A percentile compares a stretch with the other conserved stretches of the same genome.
phyloP scores from a whole-genome alignment of 2,329 filamentous ascomycete genomes.

The Lasiodiplodia gonubiensis region DNA sequence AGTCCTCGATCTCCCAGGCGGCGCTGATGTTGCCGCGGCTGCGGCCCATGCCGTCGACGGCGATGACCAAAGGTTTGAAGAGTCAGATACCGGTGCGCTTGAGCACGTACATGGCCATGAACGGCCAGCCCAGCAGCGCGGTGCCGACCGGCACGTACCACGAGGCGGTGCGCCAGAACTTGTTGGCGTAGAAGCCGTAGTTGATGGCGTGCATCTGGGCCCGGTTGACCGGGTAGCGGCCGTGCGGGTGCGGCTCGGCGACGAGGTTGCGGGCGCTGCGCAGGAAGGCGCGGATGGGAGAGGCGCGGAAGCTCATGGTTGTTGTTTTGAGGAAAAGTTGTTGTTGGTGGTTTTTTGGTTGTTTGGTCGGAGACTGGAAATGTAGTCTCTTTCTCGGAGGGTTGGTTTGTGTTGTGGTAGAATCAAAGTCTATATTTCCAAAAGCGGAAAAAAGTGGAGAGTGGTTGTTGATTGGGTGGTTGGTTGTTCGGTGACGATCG shows the following conservation, averaged over 20 bases:
- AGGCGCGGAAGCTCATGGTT: slow-evolving; percentile 21
- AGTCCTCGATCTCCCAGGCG: slow-evolving; percentile 12
- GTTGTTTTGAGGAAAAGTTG: background rate
- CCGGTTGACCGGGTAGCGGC: slow-evolving; percentile 38
- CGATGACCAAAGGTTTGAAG: slow-evolving; percentile 24
- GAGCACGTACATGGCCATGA: slow-evolving; percentile 37
- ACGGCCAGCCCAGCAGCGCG: slow-evolving; percentile 42
- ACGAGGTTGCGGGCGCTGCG: slow-evolving; percentile 41
- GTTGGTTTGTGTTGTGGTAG: background rate
- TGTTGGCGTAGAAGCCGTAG: slow-evolving; percentile 33
- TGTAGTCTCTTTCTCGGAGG: background rate
- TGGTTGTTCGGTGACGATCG: background rate
- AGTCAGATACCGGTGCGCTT: slow-evolving; percentile 41
- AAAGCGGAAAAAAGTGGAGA: slow-evolving; percentile 11
- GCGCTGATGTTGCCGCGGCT: background rate
- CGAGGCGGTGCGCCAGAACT: slow-evolving; percentile 35
- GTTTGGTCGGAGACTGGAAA: background rate
- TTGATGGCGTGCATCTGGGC: slow-evolving; percentile 37
- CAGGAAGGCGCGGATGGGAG: slow-evolving; percentile 38
- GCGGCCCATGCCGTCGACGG: slow-evolving; percentile 25
- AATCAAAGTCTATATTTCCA: background rate
- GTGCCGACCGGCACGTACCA: slow-evolving; percentile 41
- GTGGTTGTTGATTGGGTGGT: background rate
- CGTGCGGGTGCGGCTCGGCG: slow-evolving; percentile 45
- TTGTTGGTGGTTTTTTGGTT: background rate